phyloP scores from a whole-genome alignment of 1,284 basidiomycete species.

The Trichosporon sp. region DNA sequence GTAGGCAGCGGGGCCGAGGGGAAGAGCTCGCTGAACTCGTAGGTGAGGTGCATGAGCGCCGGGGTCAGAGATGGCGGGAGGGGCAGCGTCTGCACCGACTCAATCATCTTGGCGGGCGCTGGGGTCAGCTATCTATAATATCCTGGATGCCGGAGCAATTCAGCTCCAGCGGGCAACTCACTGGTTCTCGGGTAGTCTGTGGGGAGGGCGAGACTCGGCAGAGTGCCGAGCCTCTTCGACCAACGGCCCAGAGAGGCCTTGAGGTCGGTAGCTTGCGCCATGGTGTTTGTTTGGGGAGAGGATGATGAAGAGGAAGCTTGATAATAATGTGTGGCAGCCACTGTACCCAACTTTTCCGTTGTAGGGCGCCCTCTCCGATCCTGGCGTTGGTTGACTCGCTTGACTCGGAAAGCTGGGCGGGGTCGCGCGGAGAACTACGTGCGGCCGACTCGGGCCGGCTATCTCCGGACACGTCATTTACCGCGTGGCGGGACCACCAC shows the following conservation, averaged over 20 bases:
- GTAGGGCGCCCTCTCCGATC: neutral
- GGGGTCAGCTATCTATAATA: constrained; percentile 27
- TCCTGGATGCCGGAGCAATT: neutral
- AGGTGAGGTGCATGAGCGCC: constrained; percentile 61
- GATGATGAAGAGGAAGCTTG: constrained; percentile 1
- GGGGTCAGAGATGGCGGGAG: constrained; percentile 61
- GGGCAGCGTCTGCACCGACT: constrained; percentile 69
- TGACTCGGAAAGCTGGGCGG: constrained; percentile 16
- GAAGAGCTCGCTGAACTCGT: constrained; percentile 66
- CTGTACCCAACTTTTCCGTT: constrained; percentile 19
- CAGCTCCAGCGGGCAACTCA: constrained; percentile 34
- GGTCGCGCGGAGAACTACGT: neutral
- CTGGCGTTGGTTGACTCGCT: constrained; percentile 7
- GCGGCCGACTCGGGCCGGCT: constrained; percentile 9
- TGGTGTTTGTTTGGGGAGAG: neutral
- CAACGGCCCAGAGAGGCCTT: constrained; percentile 52
- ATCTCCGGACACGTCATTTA: constrained; percentile 16
- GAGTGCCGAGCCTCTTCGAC: constrained; percentile 58
- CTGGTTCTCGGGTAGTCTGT: constrained; percentile 91
- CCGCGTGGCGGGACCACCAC: constrained; percentile 14
- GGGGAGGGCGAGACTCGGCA: constrained; percentile 89
- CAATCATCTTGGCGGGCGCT: constrained; percentile 72
- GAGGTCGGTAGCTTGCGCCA: constrained; percentile 28
- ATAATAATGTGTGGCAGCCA: neutral
- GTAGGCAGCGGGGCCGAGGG: constrained; percentile 64